These are phyloP conservation scores for Quercus wislizeni DNA, from an alignment of 306 rosid species.

Conservation along the genomic window DNA sequence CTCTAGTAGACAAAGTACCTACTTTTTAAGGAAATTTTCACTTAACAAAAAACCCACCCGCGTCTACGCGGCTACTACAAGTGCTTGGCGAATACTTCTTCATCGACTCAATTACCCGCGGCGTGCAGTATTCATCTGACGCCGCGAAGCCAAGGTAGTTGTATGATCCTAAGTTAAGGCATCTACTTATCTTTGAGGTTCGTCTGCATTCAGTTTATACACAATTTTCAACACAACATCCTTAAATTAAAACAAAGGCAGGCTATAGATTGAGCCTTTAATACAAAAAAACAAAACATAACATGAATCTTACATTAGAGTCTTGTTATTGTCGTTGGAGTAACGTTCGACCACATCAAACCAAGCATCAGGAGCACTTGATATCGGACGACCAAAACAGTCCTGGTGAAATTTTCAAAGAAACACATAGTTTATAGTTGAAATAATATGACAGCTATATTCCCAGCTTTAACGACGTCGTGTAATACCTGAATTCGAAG, in stretches of 20 bases:
- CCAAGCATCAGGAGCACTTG: slow-evolving; percentile 97
- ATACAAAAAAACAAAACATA: too few species aligned
- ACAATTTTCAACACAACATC: too few species aligned
- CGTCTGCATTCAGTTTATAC: slow-evolving; percentile 42
- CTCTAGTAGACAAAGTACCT: background rate
- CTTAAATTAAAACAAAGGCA: background rate
- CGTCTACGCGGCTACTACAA: slow-evolving; percentile 80
- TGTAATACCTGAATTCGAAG: slow-evolving; percentile 73
- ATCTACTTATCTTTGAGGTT: slow-evolving; percentile 51
- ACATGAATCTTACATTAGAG: slow-evolving; percentile 45
- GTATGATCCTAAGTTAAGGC: slow-evolving; percentile 90
- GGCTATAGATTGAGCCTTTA: too few species aligned
- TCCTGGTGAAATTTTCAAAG: slow-evolving; percentile 24
- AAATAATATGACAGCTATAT: too few species aligned
- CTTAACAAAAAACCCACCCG: slow-evolving; percentile 40
- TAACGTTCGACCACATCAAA: slow-evolving; percentile 88
- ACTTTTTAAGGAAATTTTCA: background rate
- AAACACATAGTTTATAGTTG: too few species aligned
- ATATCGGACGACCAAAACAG: slow-evolving; percentile 87
- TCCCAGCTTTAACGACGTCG: too few species aligned
- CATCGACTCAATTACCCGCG: slow-evolving; percentile 67
- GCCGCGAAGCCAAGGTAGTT: slow-evolving; percentile 94
- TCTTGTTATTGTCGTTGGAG: slow-evolving; percentile 89
- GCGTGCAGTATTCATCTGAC: slow-evolving; percentile 81
- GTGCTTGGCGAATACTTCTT: slow-evolving; percentile 78